phyloP scores from a whole-genome alignment of 2,329 filamentous ascomycete genomes.

The Neofusicoccum laricinum region DNA sequence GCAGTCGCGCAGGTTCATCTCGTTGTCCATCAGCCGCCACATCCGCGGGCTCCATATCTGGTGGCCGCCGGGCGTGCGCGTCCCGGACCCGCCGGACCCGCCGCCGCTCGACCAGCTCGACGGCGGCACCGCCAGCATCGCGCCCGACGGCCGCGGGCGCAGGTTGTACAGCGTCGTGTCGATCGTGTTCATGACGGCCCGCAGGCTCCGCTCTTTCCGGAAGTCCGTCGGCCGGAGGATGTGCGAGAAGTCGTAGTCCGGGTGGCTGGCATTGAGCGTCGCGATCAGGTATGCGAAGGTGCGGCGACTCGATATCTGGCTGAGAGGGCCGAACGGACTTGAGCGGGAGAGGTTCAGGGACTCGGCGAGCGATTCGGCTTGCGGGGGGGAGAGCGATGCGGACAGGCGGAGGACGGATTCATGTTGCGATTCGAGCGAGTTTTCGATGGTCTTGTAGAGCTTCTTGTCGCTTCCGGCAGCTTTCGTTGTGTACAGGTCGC shows the following conservation, averaged over 20 bases:
- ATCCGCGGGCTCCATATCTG: constrained; percentile 82
- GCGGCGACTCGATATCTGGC: constrained; percentile 80
- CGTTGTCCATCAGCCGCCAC: constrained; percentile 89
- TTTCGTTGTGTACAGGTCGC: constrained; percentile 97
- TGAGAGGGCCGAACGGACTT: constrained; percentile 88
- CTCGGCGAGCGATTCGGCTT: constrained; percentile 65
- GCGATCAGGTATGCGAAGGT: constrained; percentile 96
- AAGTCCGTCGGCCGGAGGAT: constrained; percentile 88
- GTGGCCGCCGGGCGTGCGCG: constrained; percentile 47
- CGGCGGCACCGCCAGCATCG: constrained; percentile 35
- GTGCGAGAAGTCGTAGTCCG: constrained; percentile 96
- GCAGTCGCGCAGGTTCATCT: constrained; percentile 90
- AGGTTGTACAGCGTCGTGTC: constrained; percentile 87
- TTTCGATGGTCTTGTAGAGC: constrained; percentile 91
- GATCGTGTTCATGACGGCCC: constrained; percentile 79
- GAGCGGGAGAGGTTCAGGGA: constrained; percentile 75
- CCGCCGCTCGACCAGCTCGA: constrained; percentile 35
- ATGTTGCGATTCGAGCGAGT: constrained; percentile 86
- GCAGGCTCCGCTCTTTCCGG: constrained; percentile 74
- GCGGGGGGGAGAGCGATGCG: constrained; percentile 80
- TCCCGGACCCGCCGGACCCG: constrained; percentile 42
- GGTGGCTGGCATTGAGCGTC: constrained; percentile 91
- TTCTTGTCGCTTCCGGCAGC: constrained; percentile 95
- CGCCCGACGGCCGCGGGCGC: constrained; percentile 52
- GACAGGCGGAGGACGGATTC: constrained; percentile 82